phyloP scores from a whole-genome alignment of 176 grass and related monocot genomes.

The Carex pumila region DNA sequence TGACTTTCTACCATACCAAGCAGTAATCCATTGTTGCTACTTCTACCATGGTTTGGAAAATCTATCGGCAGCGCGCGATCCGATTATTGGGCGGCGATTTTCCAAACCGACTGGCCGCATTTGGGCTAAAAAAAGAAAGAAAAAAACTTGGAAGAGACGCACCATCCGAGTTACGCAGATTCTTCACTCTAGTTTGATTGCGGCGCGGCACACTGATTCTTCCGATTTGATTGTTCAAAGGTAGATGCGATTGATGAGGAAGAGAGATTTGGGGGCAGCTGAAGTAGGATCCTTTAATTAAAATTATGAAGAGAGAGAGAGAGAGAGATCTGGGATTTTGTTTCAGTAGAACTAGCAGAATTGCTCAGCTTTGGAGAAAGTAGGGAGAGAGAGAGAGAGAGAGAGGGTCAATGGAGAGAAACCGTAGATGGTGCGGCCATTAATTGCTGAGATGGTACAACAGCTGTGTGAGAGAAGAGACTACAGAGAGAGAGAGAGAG shows the following conservation, averaged over 20 bases:
- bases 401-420: conserved; percentile 2
- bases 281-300: too few relatives aligned
- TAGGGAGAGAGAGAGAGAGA: not conserved
- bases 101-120: not conserved
- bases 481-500: not conserved
- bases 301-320: not conserved
- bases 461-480: not conserved
- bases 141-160: not conserved
- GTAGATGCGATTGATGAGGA: not conserved
- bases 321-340: not conserved
- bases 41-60: not conserved
- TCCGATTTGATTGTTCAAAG: not conserved
- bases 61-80: not conserved
- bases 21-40: not conserved
- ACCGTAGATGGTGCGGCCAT: not conserved
- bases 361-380: not conserved
- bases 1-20: not conserved
- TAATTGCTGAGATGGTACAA: not conserved
- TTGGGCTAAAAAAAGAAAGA: not conserved
- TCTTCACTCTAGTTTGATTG: not conserved
- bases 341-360: not conserved
- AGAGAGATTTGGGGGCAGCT: not conserved
- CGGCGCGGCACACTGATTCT: not conserved
- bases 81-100: not conserved
- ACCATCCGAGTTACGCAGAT: not conserved